Evolutionary conservation across 2,329 filamentous ascomycete species (phyloP), one percentile per base, ranked within the genome.

Genomic region (Fonsecaea monophora): DNA sequence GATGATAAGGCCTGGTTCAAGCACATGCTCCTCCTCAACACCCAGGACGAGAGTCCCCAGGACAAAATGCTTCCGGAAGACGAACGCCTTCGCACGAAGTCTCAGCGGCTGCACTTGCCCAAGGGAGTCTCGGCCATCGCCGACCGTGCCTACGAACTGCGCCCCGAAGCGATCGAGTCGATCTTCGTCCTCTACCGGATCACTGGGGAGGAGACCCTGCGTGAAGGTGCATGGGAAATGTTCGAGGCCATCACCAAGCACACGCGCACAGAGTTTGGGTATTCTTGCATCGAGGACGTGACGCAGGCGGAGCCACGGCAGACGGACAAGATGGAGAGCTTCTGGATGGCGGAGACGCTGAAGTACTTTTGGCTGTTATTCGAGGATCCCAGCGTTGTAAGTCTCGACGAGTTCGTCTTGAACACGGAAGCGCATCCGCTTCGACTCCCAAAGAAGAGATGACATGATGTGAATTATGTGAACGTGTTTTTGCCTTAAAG

Each of bases 131-230:
- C 67, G 12, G 56, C 54, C 21, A 68, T 70, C 25, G 53, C 66
- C 5, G 66, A 70, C 66, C 77, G 80, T 45, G 82, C 83, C 63
- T 91, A 91, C 74, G 85, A 90, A 30, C 81, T 92, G 56, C 84
- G 89, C 68, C 80, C 86, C 0, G 86, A 88, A 74, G 85, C 85
- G 0, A 85, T 88, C 45, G 86, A 88, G 73, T 85, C 82, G 21
- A 82, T 88, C 4, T 88, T 88, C 74, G 78, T 87, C 69, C 77
- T 88, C 74, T 87, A 87, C 70, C 82, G 86, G 21, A 83, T 86
- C 57, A 88, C 86, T 0, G 86, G 86, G 10, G 82, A 87, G 67
- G 80, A 80, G 65, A 76, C 74, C 13, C 77, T 80, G 62, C 78
- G 79, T 37, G 81, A 84, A 48, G 75, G 77, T 1, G 82, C 81